Conservation (phyloP, 2,329 filamentous ascomycete species). For the Neofusicoccum sp. region DNA sequence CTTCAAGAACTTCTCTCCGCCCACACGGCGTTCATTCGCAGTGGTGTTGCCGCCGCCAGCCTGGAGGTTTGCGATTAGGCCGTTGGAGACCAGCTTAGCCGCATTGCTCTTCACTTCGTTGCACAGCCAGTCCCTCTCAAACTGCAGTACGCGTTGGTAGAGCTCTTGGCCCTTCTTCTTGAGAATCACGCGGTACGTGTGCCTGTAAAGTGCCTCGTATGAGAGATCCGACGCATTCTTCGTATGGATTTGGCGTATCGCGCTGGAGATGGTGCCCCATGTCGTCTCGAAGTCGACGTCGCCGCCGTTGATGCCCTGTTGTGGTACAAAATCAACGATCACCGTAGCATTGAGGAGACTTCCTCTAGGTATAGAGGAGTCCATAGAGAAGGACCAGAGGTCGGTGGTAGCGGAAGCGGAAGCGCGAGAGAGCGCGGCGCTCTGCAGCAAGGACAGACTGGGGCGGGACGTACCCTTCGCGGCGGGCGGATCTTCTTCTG, state of each 20-base stretch:
- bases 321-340: not conserved
- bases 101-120: constrained; percentile 71
- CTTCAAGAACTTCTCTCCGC: constrained; percentile 79
- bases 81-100: constrained; percentile 66
- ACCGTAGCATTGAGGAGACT: not conserved
- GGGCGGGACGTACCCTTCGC: constrained; percentile 56
- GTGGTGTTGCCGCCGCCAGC: constrained; percentile 54
- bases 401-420: not conserved
- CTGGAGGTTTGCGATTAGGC: constrained; percentile 58
- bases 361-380: not conserved
- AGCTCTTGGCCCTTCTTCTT: constrained; percentile 80
- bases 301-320: constrained; percentile 59
- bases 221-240: constrained; percentile 87
- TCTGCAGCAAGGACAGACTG: not conserved
- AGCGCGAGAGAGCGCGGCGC: not conserved
- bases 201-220: constrained; percentile 93
- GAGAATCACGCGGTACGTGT: constrained; percentile 89
- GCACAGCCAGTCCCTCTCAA: constrained; percentile 79
- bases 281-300: constrained; percentile 78
- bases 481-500: constrained; percentile 65
- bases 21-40: constrained; percentile 73
- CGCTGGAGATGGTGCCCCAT: constrained; percentile 74
- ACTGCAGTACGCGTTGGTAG: constrained; percentile 75
- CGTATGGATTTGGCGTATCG: constrained; percentile 83
- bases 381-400: not conserved